Conservation (phyloP, 169 alveolate genomes). For the Babesia divergens region DNA sequence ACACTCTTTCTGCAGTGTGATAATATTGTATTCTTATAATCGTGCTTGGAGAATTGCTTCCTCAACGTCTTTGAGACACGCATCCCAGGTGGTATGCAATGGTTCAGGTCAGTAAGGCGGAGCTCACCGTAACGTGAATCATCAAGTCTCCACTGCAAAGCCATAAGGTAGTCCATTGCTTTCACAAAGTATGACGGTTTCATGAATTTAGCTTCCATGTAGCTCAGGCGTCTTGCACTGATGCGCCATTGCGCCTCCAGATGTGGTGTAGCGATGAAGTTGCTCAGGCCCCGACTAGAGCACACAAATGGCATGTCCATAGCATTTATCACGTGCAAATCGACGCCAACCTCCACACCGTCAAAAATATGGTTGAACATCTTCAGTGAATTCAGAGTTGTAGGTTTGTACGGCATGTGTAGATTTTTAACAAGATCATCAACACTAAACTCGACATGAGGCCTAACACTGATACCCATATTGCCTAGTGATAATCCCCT, state of each 20-base stretch:
- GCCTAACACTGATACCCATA: background rate
- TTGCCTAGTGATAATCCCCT: constrained; percentile 27
- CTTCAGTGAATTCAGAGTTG: background rate
- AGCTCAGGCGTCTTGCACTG: constrained; percentile 3
- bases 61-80: background rate
- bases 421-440: background rate
- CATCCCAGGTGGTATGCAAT: background rate
- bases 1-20: background rate
- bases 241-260: constrained; percentile 1
- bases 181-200: background rate
- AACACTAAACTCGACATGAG: constrained; percentile 1
- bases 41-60: background rate
- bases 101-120: constrained; percentile 16
- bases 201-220: constrained; percentile 27
- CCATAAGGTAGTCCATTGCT: constrained; percentile 11
- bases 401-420: background rate
- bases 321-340: constrained; percentile 12
- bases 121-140: constrained; percentile 10
- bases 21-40: background rate
- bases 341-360: constrained; percentile 7
- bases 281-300: background rate
- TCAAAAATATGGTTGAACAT: constrained; percentile 1
- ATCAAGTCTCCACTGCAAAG: constrained; percentile 16
- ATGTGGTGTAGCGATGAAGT: constrained; percentile 18
- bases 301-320: constrained; percentile 22